Evolutionary conservation across 139 green algal genomes (phyloP).

Genomic region (Picochlorum sp.): DNA sequence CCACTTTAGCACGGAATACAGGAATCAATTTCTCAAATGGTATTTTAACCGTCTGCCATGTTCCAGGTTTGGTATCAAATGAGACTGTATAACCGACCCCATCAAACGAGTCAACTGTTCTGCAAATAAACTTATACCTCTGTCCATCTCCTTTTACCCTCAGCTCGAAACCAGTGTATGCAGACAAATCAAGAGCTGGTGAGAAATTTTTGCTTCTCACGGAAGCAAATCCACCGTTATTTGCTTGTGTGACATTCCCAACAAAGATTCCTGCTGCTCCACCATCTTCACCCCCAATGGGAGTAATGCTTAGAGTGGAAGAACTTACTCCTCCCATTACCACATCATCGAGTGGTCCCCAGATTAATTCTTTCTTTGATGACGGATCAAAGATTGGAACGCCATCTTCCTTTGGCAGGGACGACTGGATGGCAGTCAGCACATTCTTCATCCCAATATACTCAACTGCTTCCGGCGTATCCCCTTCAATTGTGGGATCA

Average conservation of each 20-base stretch:
- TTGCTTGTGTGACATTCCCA: constrained; percentile 64
- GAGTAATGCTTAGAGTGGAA: constrained; percentile 27
- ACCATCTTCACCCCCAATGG: constrained; percentile 47
- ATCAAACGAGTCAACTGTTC: constrained; percentile 63
- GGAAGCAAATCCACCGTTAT: constrained; percentile 84
- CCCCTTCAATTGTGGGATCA: constrained; percentile 60
- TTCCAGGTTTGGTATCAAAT: constrained; percentile 62
- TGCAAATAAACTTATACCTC: constrained; percentile 22
- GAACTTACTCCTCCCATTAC: constrained; percentile 84
- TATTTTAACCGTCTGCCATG: constrained; percentile 65
- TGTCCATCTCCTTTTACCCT: constrained; percentile 55
- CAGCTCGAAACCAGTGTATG: constrained; percentile 62
- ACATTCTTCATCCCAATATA: constrained; percentile 37
- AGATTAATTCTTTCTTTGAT: constrained; percentile 19
- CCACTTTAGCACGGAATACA: constrained; percentile 63
- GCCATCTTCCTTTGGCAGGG: constrained; percentile 5
- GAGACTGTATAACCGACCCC: constrained; percentile 59
- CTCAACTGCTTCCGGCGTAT: constrained; percentile 63
- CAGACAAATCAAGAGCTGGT: constrained; percentile 56
- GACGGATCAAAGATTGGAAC: background rate
- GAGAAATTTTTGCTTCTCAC: constrained; percentile 74
- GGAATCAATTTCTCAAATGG: constrained; percentile 74
- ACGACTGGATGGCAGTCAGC: constrained; percentile 16
- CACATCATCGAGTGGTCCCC: constrained; percentile 84
- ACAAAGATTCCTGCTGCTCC: constrained; percentile 42